phyloP scores from a whole-genome alignment of 179 eudicot species.

The Beta corolliflora region DNA sequence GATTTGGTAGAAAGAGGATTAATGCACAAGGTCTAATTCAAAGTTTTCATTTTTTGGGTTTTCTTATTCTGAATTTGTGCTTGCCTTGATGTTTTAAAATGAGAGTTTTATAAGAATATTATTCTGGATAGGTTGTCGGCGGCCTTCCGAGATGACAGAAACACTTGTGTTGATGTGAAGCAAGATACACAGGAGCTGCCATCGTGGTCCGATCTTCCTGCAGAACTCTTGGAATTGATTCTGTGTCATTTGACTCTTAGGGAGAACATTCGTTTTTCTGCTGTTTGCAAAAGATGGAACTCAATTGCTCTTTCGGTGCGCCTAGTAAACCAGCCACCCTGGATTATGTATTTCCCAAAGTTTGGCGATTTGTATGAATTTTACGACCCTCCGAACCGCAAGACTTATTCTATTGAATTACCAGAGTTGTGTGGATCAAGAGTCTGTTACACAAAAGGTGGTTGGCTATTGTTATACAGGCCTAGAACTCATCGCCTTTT shows the following conservation, averaged over 20 bases:
- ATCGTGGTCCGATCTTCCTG: constrained; percentile 62
- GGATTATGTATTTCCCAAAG: constrained; percentile 82
- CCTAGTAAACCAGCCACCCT: constrained; percentile 58
- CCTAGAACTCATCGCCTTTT: constrained; percentile 50
- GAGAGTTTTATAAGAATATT: not conserved
- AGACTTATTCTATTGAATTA: constrained; percentile 56
- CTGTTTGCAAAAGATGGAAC: constrained; percentile 75
- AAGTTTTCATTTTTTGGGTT: not conserved
- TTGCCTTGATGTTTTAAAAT: not conserved
- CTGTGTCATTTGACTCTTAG: constrained; percentile 56
- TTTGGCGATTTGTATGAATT: constrained; percentile 64
- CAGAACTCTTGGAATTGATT: constrained; percentile 61
- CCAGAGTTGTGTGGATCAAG: constrained; percentile 60
- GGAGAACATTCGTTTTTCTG: constrained; percentile 63
- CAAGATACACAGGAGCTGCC: constrained; percentile 32
- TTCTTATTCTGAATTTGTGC: not conserved
- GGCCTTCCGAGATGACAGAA: constrained; percentile 36
- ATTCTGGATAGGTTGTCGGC: constrained; percentile 48
- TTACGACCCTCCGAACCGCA: constrained; percentile 66
- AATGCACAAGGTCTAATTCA: not conserved
- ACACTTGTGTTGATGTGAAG: constrained; percentile 25
- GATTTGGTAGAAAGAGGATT: constrained; percentile 15
- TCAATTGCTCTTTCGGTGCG: constrained; percentile 60
- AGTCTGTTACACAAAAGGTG: constrained; percentile 67
- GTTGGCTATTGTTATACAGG: constrained; percentile 69